Evolutionary conservation across 2,329 filamentous ascomycete genomes (phyloP).

Genomic region (Aspergillus viridinutans): DNA sequence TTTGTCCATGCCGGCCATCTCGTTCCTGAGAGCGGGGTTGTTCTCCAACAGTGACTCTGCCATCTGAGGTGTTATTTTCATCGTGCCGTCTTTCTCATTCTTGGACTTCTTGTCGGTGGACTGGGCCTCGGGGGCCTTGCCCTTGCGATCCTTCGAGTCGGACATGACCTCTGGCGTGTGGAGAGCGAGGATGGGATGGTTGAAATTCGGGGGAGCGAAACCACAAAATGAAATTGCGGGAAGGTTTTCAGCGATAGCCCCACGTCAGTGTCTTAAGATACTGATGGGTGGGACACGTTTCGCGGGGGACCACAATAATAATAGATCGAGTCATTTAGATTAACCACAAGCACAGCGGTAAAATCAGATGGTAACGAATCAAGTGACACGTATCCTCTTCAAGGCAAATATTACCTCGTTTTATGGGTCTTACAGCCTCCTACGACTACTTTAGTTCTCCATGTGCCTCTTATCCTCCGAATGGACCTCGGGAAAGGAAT

Average conservation of each 20-base stretch:
- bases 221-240: conserved; percentile 14
- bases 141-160: conserved; percentile 31
- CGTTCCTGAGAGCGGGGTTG: conserved; percentile 62
- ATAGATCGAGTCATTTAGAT: not conserved
- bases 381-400: not conserved
- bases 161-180: conserved; percentile 26
- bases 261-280: conserved; percentile 18
- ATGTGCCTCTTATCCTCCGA: not conserved
- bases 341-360: not conserved
- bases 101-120: conserved; percentile 20
- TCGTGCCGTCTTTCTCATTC: conserved; percentile 15
- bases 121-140: conserved; percentile 25
- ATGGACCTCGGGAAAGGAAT: not conserved
- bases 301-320: not conserved
- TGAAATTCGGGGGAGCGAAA: conserved; percentile 8
- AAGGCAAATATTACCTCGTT: not conserved
- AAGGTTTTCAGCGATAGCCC: conserved; percentile 20
- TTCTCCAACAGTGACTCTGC: conserved; percentile 41
- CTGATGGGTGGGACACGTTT: not conserved
- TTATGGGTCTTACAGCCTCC: not conserved
- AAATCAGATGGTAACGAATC: not conserved
- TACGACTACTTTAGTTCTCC: not conserved
- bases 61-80: conserved; percentile 36
- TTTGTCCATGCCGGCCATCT: conserved; percentile 68
- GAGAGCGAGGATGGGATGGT: conserved; percentile 7